Evolutionary conservation across 805 yeast genomes (phyloP).

Genomic region (Candida namnaoensis): DNA sequence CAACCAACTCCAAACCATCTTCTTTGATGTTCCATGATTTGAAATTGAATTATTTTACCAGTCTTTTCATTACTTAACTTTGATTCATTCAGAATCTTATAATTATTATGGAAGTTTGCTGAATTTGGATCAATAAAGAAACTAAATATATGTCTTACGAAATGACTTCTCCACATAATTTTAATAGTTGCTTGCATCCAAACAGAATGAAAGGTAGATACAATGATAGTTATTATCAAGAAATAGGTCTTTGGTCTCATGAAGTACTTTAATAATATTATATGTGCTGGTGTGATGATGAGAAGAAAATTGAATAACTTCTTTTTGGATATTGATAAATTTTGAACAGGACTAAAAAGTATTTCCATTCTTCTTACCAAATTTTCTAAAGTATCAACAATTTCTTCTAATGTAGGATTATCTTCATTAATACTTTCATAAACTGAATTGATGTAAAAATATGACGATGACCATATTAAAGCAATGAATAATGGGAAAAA

Average conservation of each 20-base stretch:
- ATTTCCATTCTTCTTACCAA: slow-evolving; percentile 32
- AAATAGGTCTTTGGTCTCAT: slow-evolving; percentile 25
- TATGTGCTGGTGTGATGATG: slow-evolving; percentile 31
- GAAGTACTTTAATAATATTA: slow-evolving; percentile 21
- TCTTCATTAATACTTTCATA: slow-evolving; percentile 31
- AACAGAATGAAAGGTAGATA: slow-evolving; percentile 34
- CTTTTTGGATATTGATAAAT: slow-evolving; percentile 19
- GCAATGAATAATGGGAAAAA: slow-evolving; percentile 26
- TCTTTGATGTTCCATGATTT: slow-evolving; percentile 47
- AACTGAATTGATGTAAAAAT: slow-evolving; percentile 34
- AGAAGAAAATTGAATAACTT: slow-evolving; percentile 22
- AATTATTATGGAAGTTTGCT: slow-evolving; percentile 13
- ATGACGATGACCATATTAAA: slow-evolving; percentile 26
- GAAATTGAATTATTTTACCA: slow-evolving; percentile 40
- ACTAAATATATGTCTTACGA: slow-evolving; percentile 27
- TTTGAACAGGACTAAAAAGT: slow-evolving; percentile 8
- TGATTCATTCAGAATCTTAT: slow-evolving; percentile 27
- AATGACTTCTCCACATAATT: slow-evolving; percentile 37
- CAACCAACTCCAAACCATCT: slow-evolving; percentile 59
- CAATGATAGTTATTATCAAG: slow-evolving; percentile 26
- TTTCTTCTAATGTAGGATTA: slow-evolving; percentile 39
- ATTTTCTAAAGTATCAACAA: slow-evolving; percentile 33
- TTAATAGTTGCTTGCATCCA: slow-evolving; percentile 35
- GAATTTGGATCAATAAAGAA: slow-evolving; percentile 28
- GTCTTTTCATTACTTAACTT: slow-evolving; percentile 31